phyloP scores from a whole-genome alignment of 331 rosid genomes.

The Quercus phellos region DNA sequence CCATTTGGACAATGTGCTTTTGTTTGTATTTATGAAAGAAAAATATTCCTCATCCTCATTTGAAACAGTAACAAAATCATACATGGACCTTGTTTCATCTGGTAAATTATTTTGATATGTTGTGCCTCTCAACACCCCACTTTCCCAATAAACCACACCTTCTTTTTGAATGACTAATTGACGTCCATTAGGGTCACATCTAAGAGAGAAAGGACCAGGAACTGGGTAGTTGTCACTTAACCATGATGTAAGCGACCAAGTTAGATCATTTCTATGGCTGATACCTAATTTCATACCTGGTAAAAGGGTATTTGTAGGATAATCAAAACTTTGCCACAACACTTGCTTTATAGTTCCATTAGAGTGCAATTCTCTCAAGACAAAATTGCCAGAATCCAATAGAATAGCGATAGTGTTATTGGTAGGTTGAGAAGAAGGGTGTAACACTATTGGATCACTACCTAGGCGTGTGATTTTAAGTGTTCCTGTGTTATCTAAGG shows the following conservation, averaged over 20 bases:
- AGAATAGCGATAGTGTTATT: neutral
- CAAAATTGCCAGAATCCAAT: slow-evolving; percentile 9
- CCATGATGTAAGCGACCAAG: neutral
- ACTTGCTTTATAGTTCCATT: neutral
- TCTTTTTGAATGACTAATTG: neutral
- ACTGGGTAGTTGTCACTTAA: neutral
- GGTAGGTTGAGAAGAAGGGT: neutral
- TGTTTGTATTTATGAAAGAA: neutral
- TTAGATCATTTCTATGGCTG: neutral
- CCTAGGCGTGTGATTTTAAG: neutral
- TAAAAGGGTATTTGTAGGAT: neutral
- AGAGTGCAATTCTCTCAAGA: neutral
- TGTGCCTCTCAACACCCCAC: neutral
- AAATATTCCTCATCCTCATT: slow-evolving; percentile 5
- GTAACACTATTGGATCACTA: neutral
- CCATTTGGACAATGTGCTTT: neutral
- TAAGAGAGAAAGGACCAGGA: slow-evolving; percentile 2
- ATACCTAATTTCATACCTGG: slow-evolving; percentile 10
- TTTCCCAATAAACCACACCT: slow-evolving; percentile 2
- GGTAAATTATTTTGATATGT: neutral
- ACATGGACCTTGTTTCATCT: neutral
- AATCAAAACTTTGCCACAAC: slow-evolving; percentile 16
- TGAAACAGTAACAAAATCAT: neutral
- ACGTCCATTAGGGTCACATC: slow-evolving; percentile 8
- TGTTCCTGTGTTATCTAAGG: neutral